A percentile compares a stretch with the other conserved stretches of the same genome.
These are phyloP conservation scores for Hanseniaspora taiwanica DNA, from an alignment of 805 yeast genomes.

Conservation along the genomic window DNA sequence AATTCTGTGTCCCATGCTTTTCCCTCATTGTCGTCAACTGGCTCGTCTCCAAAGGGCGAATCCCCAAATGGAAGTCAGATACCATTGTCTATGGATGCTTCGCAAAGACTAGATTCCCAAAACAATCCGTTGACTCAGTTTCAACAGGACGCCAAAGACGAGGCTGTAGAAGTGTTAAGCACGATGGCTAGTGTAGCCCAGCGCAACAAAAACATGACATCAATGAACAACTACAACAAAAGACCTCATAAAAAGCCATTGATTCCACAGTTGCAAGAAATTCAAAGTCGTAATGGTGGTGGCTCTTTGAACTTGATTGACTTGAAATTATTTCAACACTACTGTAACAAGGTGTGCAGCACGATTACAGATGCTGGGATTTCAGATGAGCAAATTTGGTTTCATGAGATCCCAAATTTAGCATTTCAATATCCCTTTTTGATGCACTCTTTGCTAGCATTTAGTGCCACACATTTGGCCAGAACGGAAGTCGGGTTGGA, in stretches of 20 bases:
- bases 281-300: conserved; percentile 8
- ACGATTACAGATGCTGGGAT: conserved; percentile 88
- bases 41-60: too few relatives aligned
- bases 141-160: conserved; percentile 6
- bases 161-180: conserved; percentile 6
- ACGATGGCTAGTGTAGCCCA: conserved; percentile 7
- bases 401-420: conserved; percentile 71
- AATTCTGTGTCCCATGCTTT: too few relatives aligned
- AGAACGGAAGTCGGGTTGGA: conserved; percentile 65
- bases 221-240: conserved; percentile 3
- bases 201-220: conserved; percentile 1
- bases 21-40: too few relatives aligned
- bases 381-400: conserved; percentile 71
- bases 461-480: conserved; percentile 83
- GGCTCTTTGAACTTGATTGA: conserved; percentile 55
- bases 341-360: conserved; percentile 69
- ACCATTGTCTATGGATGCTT: too few relatives aligned
- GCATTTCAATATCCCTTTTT: conserved; percentile 82
- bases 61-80: too few relatives aligned
- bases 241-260: background rate
- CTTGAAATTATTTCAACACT: conserved; percentile 73
- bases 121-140: conserved; percentile 8
- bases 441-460: conserved; percentile 85
- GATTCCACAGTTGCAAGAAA: conserved; percentile 3
- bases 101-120: conserved; percentile 6